phyloP scores from a whole-genome alignment of 1,139 yeast species.

The Yamadazyma dendronema region DNA sequence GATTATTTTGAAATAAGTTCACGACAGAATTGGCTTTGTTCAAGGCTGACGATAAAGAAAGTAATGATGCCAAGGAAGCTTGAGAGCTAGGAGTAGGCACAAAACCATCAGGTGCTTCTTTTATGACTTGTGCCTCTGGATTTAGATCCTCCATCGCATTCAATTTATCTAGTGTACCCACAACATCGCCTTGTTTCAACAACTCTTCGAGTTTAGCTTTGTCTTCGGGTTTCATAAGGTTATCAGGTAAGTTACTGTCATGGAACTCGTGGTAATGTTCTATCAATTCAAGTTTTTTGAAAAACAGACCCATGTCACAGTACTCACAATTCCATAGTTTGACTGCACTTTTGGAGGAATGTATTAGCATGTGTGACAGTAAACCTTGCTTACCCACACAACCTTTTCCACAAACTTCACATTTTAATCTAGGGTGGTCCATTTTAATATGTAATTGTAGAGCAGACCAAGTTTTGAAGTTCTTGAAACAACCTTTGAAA shows the following conservation, averaged over 20 bases:
- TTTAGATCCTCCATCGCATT: constrained; percentile 7
- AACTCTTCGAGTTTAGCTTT: constrained; percentile 22
- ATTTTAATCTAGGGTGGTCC: constrained; percentile 69
- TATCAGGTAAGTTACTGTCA: constrained; percentile 39
- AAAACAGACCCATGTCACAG: constrained; percentile 40
- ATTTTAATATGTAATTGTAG: constrained; percentile 69
- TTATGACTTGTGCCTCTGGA: constrained; percentile 1
- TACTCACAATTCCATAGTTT: constrained; percentile 63
- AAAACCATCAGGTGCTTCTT: constrained; percentile 12
- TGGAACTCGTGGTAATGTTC: constrained; percentile 45
- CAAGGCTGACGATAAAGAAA: constrained; percentile 22
- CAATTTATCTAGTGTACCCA: constrained; percentile 12
- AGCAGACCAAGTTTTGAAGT: constrained; percentile 75
- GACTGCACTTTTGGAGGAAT: constrained; percentile 45
- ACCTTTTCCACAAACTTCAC: constrained; percentile 66
- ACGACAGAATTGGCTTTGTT: constrained; percentile 28
- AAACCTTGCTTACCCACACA: constrained; percentile 76
- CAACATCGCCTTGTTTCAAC: constrained; percentile 6
- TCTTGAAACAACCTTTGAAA: constrained; percentile 54
- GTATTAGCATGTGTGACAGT: constrained; percentile 63
- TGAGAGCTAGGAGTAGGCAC: constrained; percentile 1
- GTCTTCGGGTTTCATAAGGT: constrained; percentile 28
- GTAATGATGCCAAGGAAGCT: constrained; percentile 24
- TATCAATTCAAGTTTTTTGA: constrained; percentile 34
- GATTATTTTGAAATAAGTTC: constrained; percentile 37